Evolutionary conservation across 768 basidiomycete species (phyloP).

Genomic region (Pilatotrama ljubarskyi): DNA sequence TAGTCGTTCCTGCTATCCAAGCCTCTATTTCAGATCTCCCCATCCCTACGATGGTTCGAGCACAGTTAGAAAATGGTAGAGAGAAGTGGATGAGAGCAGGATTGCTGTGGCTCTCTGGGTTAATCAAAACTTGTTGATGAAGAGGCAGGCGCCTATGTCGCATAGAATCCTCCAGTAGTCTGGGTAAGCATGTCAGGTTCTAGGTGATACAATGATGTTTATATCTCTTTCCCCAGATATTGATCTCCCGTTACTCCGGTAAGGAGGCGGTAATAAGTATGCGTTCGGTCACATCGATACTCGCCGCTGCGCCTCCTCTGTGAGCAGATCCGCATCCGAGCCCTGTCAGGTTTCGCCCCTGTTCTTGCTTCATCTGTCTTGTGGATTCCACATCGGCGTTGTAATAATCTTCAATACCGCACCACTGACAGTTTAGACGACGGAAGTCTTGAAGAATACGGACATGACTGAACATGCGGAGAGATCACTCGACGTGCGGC

Average conservation of each 20-base stretch:
- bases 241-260: too few relatives aligned
- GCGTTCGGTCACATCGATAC: too few relatives aligned
- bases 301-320: too few relatives aligned
- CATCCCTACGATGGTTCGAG: slow-evolving; percentile 12
- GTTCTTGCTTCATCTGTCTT: too few relatives aligned
- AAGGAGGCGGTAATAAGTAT: too few relatives aligned
- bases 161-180: not conserved
- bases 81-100: not conserved
- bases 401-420: too few relatives aligned
- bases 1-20: slow-evolving; percentile 58
- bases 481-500: slow-evolving; percentile 6
- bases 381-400: too few relatives aligned
- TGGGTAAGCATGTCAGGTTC: not conserved
- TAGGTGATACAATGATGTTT: too few relatives aligned
- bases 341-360: too few relatives aligned
- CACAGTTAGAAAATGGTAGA: not conserved
- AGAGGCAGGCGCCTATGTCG: not conserved
- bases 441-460: not conserved
- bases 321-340: too few relatives aligned
- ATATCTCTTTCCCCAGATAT: too few relatives aligned
- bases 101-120: not conserved
- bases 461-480: not conserved
- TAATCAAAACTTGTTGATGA: not conserved
- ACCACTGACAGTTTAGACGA: not conserved
- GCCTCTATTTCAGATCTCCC: slow-evolving; percentile 58